Evolutionary conservation across 805 yeast species (phyloP), one percentile per base, ranked within the genome.

Genomic region (Maudiozyma saulgeensis): DNA sequence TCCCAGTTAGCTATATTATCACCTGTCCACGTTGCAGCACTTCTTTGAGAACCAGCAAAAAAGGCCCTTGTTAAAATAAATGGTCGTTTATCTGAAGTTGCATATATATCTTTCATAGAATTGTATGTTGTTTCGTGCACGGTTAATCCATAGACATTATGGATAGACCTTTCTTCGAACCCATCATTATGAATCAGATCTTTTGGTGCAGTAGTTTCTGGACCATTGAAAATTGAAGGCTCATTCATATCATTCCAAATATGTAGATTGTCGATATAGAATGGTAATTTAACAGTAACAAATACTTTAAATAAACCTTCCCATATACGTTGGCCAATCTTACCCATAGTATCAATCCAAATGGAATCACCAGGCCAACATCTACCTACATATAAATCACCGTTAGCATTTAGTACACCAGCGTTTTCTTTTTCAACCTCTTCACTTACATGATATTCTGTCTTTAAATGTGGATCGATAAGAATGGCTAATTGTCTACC

Each of bases 231-330:
- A 5, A 93, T 84, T 0, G 97, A 87, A 1, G 98, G 97, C 68
- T 93, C 99, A 67, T 86, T 87, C 99, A 93, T 93, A 65, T 93
- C 99, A 66, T 91, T 93, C 99, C 99, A 93, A 18, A 93, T 70
- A 59, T 83, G 83, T 44, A 88, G 66, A 60, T 93, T 93, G 13
- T 76, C 70, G 9, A 84, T 76, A 47, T 76, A 71, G 1, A 66
- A 60, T 6, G 50, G 43, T 12, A 51, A 31, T 6, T 43, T 41
- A 15, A 41, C 37, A 7, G 42, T 21, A 4, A 72, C 62, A 9
- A 81, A 80, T 49, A 73, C 71, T 23, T 61, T 62, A 59, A 77
- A 80, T 44, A 79, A 74, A 2, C 66, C 52, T 44, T 68, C 69
- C 96, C 96, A 90, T 50, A 75, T 74, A 5, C 63, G 61, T 48